Percentiles rank a stretch among this genome's conserved stretches.
Evolutionary conservation across 169 alveolate species (phyloP).

Genomic region (Plasmodium reichenowi): DNA sequence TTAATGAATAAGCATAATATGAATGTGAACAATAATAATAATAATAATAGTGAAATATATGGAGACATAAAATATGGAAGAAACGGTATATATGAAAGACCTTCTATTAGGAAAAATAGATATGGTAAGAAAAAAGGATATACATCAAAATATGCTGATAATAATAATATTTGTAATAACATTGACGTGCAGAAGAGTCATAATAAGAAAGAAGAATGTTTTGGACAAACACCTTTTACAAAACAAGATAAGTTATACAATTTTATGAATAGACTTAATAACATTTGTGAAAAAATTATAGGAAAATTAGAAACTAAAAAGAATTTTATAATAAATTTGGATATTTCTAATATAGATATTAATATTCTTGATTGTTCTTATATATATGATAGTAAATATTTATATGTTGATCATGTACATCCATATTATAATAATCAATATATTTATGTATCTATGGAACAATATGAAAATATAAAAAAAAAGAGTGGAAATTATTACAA

Average conservation of each 20-base stretch:
- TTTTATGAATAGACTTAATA: slow-evolving; percentile 32
- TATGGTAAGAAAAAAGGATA: background rate
- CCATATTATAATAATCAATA: slow-evolving; percentile 60
- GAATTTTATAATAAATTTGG: slow-evolving; percentile 31
- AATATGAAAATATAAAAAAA: slow-evolving; percentile 41
- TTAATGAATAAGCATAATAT: background rate
- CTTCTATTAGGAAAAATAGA: background rate
- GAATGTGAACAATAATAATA: background rate
- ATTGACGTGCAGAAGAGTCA: too few relatives aligned
- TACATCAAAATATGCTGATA: background rate
- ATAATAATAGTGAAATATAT: background rate
- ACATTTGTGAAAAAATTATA: slow-evolving; percentile 14
- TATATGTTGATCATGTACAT: slow-evolving; percentile 38
- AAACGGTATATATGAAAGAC: too few relatives aligned
- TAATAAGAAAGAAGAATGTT: too few relatives aligned
- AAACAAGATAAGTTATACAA: slow-evolving; percentile 6
- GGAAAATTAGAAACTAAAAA: slow-evolving; percentile 32
- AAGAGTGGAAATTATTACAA: slow-evolving; percentile 6
- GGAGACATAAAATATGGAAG: background rate
- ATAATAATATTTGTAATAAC: background rate
- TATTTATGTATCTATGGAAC: slow-evolving; percentile 47
- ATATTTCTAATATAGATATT: slow-evolving; percentile 44
- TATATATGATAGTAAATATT: slow-evolving; percentile 60
- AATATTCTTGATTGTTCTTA: slow-evolving; percentile 58
- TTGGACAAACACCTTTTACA: background rate